Base-by-base conservation (phyloP, 805 yeast genomes). In the Cyberlindnera euphorbiiphila region DNA sequence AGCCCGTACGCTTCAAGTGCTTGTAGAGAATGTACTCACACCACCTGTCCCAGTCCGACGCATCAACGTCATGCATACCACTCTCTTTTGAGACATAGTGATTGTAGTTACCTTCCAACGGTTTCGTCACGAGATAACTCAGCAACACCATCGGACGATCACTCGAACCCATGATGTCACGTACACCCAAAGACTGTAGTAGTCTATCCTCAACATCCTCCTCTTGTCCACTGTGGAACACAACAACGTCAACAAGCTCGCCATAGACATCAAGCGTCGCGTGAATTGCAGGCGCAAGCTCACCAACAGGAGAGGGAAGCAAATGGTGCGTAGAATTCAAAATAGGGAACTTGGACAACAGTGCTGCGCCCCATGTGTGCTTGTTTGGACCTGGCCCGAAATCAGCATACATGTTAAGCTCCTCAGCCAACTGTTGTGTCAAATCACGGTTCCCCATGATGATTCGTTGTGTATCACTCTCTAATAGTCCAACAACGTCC, bases 341-440 rank as follows among this genome's bases (percentile, higher is more conserved):
- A 45, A 93, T 93, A 21, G 98, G 98, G 73, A 91, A 93, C 57
- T 89, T 87, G 15, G 97, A 89, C 48, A 93, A 68, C 44, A 93
- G 69, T 2, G 93, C 93, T 34, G 89, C 83, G 28, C 98, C 98
- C 98, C 98, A 93, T 0, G 98, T 93, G 65, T 93, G 98, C 61
- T 89, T 83, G 59, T 88, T 86, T 37, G 98, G 97, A 11, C 97
- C 96, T 7, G 98, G 98, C 7, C 98, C 98, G 57, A 79, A 93
- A 61, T 93, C 98, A 16, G 81, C 89, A 57, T 93, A 93, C 91
- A 87, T 87, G 28, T 86, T 91, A 50, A 93, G 70, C 50, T 91
- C 95, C 61, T 88, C 95, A 1, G 96, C 96, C 37, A 93, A 65
- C 47, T 80, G 77, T 65, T 86, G 96, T 0, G 97, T 88, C 53